A percentile compares a stretch with the other conserved stretches of the same genome.
These are phyloP conservation scores for Sonneratia alba DNA, from an alignment of 345 rosid genomes.

Conservation along the genomic window DNA sequence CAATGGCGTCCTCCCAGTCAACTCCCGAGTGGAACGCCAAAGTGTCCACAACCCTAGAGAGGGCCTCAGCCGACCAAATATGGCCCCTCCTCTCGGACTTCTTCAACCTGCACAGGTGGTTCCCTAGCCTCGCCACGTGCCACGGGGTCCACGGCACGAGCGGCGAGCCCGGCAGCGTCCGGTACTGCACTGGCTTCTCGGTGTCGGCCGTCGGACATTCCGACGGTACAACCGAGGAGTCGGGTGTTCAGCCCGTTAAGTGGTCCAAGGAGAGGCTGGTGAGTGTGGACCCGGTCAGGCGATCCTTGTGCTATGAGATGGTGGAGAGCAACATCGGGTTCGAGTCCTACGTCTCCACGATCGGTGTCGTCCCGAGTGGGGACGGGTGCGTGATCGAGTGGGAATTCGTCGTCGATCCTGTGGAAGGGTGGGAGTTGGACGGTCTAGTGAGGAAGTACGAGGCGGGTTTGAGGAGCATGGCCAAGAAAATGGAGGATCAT, in stretches of 20 bases:
- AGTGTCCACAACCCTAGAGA: slow-evolving; percentile 23
- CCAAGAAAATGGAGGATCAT: slow-evolving; percentile 27
- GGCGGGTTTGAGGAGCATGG: slow-evolving; percentile 22
- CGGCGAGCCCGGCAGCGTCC: slow-evolving; percentile 49
- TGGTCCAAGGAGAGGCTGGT: slow-evolving; percentile 49
- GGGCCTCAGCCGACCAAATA: slow-evolving; percentile 32
- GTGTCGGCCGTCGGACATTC: slow-evolving; percentile 2
- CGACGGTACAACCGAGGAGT: too few species aligned
- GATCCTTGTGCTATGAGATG: slow-evolving; percentile 37
- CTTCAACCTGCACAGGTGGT: slow-evolving; percentile 46
- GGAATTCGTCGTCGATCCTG: slow-evolving; percentile 46
- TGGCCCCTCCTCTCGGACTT: slow-evolving; percentile 48
- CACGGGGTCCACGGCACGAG: slow-evolving; percentile 41
- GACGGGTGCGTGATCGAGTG: slow-evolving; percentile 51
- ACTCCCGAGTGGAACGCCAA: slow-evolving; percentile 37
- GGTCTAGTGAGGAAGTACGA: slow-evolving; percentile 33
- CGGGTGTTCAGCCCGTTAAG: slow-evolving; percentile 3
- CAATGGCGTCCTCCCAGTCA: slow-evolving; percentile 16
- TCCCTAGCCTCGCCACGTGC: slow-evolving; percentile 26
- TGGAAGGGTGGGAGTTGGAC: slow-evolving; percentile 33
- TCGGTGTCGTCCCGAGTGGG: slow-evolving; percentile 22
- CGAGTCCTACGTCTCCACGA: slow-evolving; percentile 37
- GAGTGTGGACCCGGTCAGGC: slow-evolving; percentile 28
- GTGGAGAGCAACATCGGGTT: slow-evolving; percentile 52
- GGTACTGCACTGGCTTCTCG: slow-evolving; percentile 42